Conservation (phyloP, 2,329 filamentous ascomycete genomes). For the Pyricularia pennisetigena region DNA sequence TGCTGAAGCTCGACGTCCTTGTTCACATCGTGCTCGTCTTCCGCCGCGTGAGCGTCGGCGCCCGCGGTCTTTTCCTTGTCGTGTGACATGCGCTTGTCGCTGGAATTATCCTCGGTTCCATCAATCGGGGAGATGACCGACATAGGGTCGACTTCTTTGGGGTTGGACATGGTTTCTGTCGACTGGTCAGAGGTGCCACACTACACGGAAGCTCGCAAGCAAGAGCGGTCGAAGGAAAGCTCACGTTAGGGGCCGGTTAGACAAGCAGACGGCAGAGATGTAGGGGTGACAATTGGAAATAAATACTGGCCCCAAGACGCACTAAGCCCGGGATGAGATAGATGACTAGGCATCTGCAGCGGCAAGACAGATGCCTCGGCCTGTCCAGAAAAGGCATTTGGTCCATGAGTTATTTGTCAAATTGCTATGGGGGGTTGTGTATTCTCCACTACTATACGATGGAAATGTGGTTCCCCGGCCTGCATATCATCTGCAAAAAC, state of each 20-base stretch:
- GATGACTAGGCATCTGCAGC: not conserved
- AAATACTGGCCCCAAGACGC: not conserved
- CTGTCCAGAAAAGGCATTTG: not conserved
- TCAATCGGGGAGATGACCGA: not conserved
- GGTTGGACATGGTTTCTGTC: not conserved
- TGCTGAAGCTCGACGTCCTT: constrained; percentile 2
- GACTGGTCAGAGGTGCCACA: no score
- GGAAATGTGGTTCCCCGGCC: not conserved
- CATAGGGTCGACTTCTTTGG: not conserved
- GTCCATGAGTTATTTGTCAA: not conserved
- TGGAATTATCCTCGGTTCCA: not conserved
- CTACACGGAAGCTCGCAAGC: not conserved
- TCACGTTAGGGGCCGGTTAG: not conserved
- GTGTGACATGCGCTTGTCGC: not conserved
- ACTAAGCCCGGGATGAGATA: not conserved
- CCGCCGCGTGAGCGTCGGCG: not conserved
- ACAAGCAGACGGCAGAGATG: no score
- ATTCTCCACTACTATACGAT: not conserved
- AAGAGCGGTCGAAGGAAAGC: not conserved
- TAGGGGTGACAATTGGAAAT: not conserved
- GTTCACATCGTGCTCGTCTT: not conserved
- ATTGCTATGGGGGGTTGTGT: not conserved
- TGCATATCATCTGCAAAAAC: not conserved
- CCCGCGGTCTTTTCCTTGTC: not conserved
- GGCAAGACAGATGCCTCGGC: not conserved